Conservation (phyloP, 805 yeast genomes). For the Wickerhamomyces chambardii region DNA sequence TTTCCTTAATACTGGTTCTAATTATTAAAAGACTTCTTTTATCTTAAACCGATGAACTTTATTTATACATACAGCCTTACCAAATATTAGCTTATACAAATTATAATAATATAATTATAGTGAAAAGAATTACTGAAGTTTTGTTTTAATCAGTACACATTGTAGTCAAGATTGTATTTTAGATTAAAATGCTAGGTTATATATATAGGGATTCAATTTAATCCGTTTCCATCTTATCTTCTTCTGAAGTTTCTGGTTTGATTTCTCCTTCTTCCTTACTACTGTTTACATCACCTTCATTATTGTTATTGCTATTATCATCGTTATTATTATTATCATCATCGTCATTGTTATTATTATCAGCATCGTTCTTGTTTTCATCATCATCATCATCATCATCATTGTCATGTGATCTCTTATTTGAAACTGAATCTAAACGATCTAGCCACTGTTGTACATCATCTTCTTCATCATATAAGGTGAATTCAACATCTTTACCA, state of each 20-base stretch:
- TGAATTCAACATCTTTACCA: conserved; percentile 71
- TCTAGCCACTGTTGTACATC: conserved; percentile 79
- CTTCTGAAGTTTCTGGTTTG: conserved; percentile 6
- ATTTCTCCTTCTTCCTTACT: conserved; percentile 3
- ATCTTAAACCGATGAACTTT: too few species aligned
- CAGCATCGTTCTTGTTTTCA: conserved; percentile 7
- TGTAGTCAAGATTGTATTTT: too few species aligned
- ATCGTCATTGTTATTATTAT: conserved; percentile 5
- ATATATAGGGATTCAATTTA: too few species aligned
- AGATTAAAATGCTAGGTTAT: too few species aligned
- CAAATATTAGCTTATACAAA: too few species aligned
- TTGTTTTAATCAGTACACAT: too few species aligned
- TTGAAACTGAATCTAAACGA: conserved; percentile 56
- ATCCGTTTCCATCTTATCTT: conserved; percentile 29
- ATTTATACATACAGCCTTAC: too few species aligned
- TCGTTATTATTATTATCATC: too few species aligned
- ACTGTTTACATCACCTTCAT: conserved; percentile 5
- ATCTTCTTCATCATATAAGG: conserved; percentile 71
- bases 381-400: conserved; percentile 15
- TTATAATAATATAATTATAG: too few species aligned
- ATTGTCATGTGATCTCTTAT: conserved; percentile 40
- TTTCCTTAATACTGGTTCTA: too few species aligned
- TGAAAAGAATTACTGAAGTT: too few species aligned
- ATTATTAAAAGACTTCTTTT: too few species aligned
- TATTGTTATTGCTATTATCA: conserved; percentile 5